phyloP scores from a whole-genome alignment of 306 rosid genomes.

The Leucaena leucocephala region DNA sequence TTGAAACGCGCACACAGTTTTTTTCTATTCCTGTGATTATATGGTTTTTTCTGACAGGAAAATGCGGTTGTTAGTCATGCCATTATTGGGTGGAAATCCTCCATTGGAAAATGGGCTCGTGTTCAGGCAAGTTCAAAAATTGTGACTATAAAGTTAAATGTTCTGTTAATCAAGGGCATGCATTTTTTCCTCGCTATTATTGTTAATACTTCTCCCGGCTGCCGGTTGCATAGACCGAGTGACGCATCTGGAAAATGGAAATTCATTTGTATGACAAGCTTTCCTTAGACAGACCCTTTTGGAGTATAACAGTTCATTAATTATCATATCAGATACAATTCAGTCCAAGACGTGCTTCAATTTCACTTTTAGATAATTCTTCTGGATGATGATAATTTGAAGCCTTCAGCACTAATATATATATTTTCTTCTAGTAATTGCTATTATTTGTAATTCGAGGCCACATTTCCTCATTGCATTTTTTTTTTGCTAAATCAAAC shows the following conservation, averaged over 20 bases:
- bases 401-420: neutral
- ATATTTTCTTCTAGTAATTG: no score
- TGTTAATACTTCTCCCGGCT: slow-evolving; percentile 13
- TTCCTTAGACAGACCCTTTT: slow-evolving; percentile 4
- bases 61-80: slow-evolving; percentile 86
- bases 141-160: neutral
- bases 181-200: slow-evolving; percentile 9
- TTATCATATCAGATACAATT: slow-evolving; percentile 1
- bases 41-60: slow-evolving; percentile 59
- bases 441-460: no score
- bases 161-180: slow-evolving; percentile 13
- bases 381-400: neutral
- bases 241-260: slow-evolving; percentile 18
- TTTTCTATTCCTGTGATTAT: slow-evolving; percentile 13
- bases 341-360: neutral
- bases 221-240: slow-evolving; percentile 9
- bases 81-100: slow-evolving; percentile 96
- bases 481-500: slow-evolving; percentile 35
- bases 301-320: slow-evolving; percentile 11
- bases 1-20: slow-evolving; percentile 2
- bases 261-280: slow-evolving; percentile 19
- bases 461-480: neutral
- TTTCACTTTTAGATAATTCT: neutral
- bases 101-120: slow-evolving; percentile 88
- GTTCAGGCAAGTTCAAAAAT: slow-evolving; percentile 72